These are phyloP conservation scores for Poteriospumella lacustris DNA, from an alignment of 108 stramenopile species.

Conservation along the genomic window DNA sequence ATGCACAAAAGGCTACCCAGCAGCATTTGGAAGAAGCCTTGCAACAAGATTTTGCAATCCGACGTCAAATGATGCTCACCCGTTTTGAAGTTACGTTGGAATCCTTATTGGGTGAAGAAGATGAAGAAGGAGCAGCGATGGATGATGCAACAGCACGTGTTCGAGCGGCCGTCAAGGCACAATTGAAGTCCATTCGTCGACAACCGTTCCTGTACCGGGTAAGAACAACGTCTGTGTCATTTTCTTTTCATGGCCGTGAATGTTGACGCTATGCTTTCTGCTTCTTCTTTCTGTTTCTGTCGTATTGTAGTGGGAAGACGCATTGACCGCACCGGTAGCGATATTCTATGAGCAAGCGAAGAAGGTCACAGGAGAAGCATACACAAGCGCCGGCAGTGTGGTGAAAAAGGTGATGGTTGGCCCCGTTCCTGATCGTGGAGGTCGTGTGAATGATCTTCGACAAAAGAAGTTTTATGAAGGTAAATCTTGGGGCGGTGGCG, in stretches of 20 bases:
- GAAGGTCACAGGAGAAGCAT: no score
- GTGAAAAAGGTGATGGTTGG: not conserved
- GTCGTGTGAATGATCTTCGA: not conserved
- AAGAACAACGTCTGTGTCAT: no score
- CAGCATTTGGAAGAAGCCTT: no score
- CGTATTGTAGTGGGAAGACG: no score
- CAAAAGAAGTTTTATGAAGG: not conserved
- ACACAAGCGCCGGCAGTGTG: not conserved
- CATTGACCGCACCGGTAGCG: no score
- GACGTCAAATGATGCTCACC: not conserved
- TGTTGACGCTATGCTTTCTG: no score
- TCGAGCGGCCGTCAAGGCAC: not conserved
- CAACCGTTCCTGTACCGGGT: no score
- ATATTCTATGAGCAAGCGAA: no score
- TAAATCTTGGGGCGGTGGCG: not conserved
- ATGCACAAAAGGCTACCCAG: no score
- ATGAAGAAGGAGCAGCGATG: not conserved
- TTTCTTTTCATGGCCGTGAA: no score
- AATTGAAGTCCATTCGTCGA: no score
- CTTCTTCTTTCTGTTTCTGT: no score
- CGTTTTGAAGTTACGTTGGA: not conserved
- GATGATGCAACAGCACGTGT: not conserved
- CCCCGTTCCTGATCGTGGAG: not conserved
- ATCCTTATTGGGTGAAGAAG: not conserved
- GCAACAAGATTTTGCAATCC: not conserved